Evolutionary conservation across 2,329 filamentous ascomycete species (phyloP).

Genomic region (Raffaelea deltoideospora): DNA sequence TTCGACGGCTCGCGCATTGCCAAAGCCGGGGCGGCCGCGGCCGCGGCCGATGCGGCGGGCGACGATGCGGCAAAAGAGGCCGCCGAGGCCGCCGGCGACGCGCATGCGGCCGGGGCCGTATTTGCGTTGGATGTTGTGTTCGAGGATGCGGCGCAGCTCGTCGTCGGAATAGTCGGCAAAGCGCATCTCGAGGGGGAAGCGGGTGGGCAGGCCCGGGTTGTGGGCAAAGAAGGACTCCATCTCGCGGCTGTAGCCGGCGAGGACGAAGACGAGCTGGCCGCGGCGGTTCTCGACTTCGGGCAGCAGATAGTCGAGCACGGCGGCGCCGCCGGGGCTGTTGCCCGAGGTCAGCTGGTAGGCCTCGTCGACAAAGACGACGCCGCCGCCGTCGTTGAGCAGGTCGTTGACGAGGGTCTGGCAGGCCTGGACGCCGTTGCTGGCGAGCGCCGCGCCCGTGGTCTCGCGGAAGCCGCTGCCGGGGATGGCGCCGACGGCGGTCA

Average conservation of each 20-base stretch:
- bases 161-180: slow-evolving; percentile 55
- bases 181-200: slow-evolving; percentile 49
- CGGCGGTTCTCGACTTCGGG: slow-evolving; percentile 57
- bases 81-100: slow-evolving; percentile 39
- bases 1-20: slow-evolving; percentile 55
- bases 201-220: slow-evolving; percentile 55
- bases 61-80: slow-evolving; percentile 50
- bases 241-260: slow-evolving; percentile 58
- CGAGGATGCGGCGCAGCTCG: slow-evolving; percentile 49
- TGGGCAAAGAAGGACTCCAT: slow-evolving; percentile 68
- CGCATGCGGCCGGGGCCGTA: slow-evolving; percentile 41
- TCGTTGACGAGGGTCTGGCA: slow-evolving; percentile 41
- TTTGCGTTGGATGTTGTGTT: slow-evolving; percentile 34
- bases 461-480: slow-evolving; percentile 47
- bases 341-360: slow-evolving; percentile 57
- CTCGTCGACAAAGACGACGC: slow-evolving; percentile 64
- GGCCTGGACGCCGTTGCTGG: slow-evolving; percentile 42
- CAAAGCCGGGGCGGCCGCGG: slow-evolving; percentile 52
- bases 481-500: slow-evolving; percentile 46
- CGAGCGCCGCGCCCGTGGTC: slow-evolving; percentile 51
- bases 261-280: slow-evolving; percentile 54
- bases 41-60: slow-evolving; percentile 44
- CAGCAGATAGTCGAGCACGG: slow-evolving; percentile 56
- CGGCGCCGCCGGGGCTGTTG: slow-evolving; percentile 38
- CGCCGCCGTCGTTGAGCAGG: slow-evolving; percentile 44